phyloP scores from a whole-genome alignment of 1,284 basidiomycete species.

The Sporisorium exsertum region DNA sequence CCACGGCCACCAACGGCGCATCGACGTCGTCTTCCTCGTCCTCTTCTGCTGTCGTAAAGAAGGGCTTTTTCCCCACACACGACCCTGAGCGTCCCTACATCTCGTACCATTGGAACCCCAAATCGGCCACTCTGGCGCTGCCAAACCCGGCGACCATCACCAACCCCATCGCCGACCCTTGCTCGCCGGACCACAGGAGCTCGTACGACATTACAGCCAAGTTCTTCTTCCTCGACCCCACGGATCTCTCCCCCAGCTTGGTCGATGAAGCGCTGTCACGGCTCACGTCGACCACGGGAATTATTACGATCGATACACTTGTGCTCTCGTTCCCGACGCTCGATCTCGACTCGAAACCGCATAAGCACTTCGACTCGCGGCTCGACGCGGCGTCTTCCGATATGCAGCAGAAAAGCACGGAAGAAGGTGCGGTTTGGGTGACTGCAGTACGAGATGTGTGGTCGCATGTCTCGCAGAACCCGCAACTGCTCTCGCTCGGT shows the following conservation, averaged over 20 bases:
- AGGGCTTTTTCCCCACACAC: conserved; percentile 51
- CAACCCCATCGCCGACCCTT: conserved; percentile 56
- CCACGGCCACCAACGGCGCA: conserved; percentile 5
- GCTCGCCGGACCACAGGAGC: conserved; percentile 48
- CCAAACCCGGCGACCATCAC: conserved; percentile 57
- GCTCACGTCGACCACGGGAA: conserved; percentile 54
- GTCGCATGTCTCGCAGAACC: conserved; percentile 49
- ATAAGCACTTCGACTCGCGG: conserved; percentile 6
- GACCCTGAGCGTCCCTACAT: conserved; percentile 53
- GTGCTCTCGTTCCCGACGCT: conserved; percentile 51
- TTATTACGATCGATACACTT: conserved; percentile 60
- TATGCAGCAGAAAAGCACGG: not conserved
- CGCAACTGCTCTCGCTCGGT: conserved; percentile 54
- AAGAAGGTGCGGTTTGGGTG: conserved; percentile 5
- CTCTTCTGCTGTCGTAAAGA: conserved; percentile 22
- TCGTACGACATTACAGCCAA: conserved; percentile 64
- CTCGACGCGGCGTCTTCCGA: conserved; percentile 1
- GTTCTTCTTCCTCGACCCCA: conserved; percentile 57
- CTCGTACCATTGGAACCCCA: conserved; percentile 50
- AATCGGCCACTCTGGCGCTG: conserved; percentile 35
- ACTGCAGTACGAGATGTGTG: conserved; percentile 21
- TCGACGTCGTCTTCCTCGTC: conserved; percentile 6
- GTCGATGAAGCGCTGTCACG: conserved; percentile 57
- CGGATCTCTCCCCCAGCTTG: conserved; percentile 21
- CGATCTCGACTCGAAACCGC: conserved; percentile 39